These are phyloP conservation scores for Fusarium sp. DNA, from an alignment of 2,329 filamentous ascomycete genomes.

Conservation along the genomic window DNA sequence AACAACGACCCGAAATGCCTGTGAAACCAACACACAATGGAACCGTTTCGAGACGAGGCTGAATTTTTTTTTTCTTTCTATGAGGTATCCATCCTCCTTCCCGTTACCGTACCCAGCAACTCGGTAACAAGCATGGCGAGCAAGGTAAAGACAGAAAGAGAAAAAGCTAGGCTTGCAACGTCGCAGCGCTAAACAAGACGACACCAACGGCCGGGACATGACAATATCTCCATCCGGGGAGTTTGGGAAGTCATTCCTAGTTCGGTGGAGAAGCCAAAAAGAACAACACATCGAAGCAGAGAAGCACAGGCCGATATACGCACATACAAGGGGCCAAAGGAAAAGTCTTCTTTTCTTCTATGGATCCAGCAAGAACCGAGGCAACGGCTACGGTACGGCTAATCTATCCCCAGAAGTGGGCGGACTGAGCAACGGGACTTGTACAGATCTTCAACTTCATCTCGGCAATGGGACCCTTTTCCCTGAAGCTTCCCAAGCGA, in stretches of 20 bases:
- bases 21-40: slow-evolving; percentile 6
- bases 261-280: slow-evolving; percentile 4
- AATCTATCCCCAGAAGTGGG: background rate
- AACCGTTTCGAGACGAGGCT: slow-evolving; percentile 26
- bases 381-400: slow-evolving; percentile 4
- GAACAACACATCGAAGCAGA: slow-evolving; percentile 7
- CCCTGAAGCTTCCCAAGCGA: background rate
- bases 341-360: slow-evolving; percentile 18
- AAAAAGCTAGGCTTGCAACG: slow-evolving; percentile 24
- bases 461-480: slow-evolving; percentile 7
- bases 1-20: slow-evolving; percentile 5
- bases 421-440: slow-evolving; percentile 2
- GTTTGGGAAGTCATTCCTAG: slow-evolving; percentile 8
- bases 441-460: slow-evolving; percentile 18
- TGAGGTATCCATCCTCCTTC: background rate
- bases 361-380: slow-evolving; percentile 15
- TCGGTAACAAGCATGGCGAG: slow-evolving; percentile 19
- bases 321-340: background rate
- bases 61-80: no score
- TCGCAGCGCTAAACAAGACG: slow-evolving; percentile 22
- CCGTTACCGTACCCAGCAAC: slow-evolving; percentile 29
- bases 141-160: background rate
- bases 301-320: slow-evolving; percentile 4
- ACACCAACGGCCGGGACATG: slow-evolving; percentile 10
- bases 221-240: slow-evolving; percentile 21